Evolutionary conservation across 2,329 filamentous ascomycete species (phyloP), one percentile per base, ranked within the genome.

Genomic region (Sclerotinia nivalis): DNA sequence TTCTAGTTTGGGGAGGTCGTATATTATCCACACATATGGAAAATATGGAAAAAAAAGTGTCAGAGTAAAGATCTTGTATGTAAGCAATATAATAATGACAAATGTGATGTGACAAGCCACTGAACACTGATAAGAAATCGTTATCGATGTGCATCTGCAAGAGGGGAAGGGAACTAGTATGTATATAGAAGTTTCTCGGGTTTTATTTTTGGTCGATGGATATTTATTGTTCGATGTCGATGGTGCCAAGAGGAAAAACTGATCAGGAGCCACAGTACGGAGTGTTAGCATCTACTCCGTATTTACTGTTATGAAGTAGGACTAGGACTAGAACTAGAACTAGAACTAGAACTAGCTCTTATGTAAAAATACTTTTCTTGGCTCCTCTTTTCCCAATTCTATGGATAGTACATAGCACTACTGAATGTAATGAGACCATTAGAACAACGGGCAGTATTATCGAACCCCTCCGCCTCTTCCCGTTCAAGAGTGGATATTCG

Each of bases 181-280:
- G 43, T 37, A 37, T 37, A 7, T 34, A 50, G 60, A 62, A 62
- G 28, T 50, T 62, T 50, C 60, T 62, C 45, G 45, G 60, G 22
- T 37, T 43, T 62, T 37, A 49, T 50, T 62, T 49, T 34, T 9
- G 43, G 34, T n/a, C 22, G 18, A 40, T 40, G 55, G 2, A 22
- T 37, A 15, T 20, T 55, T n/a, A 40, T n/a, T 25, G 22, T 13
- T 58, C n/a, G 55, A 40, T 59, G 37, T 18, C 45, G 45, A 49
- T 49, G 22, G 10, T 61, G 59, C 59, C 59, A 49, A 62, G 43
- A 37, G 28, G 25, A 62, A 47, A 43, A 43, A 43, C 15, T 18
- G 40, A 43, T 18, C 15, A 43, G 40, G 34, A 8, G 34, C 4
- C 34, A 34, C 34, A 34, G 34, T 5, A 34, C 34, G 34, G 34